These are phyloP conservation scores for Syzygium aqueum DNA, from an alignment of 345 rosid genomes.

Conservation along the genomic window DNA sequence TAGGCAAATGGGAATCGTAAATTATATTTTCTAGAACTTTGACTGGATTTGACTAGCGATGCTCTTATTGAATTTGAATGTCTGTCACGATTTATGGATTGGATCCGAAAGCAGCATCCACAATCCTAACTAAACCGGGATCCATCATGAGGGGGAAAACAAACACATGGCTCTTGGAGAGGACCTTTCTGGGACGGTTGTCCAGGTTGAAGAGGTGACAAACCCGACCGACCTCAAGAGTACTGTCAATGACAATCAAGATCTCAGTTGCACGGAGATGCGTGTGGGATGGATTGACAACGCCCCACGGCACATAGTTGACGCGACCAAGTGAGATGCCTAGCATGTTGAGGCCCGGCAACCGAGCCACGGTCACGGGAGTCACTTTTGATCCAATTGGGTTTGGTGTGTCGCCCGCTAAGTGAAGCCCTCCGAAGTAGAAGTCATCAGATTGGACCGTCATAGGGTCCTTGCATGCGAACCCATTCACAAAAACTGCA, in stretches of 20 bases:
- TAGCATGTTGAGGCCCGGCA: conserved; percentile 6
- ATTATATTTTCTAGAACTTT: not conserved
- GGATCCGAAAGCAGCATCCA: not conserved
- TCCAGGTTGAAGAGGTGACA: conserved; percentile 7
- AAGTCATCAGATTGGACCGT: not conserved
- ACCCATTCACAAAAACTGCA: not conserved
- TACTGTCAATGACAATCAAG: conserved; percentile 6
- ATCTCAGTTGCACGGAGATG: conserved; percentile 8
- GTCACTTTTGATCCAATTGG: conserved; percentile 7
- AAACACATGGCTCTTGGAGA: conserved; percentile 9
- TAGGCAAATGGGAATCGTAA: too few relatives aligned
- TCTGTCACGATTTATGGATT: not conserved
- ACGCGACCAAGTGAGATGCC: conserved; percentile 6
- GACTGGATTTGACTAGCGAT: not conserved
- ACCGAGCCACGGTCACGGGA: not conserved
- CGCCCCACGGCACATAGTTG: not conserved
- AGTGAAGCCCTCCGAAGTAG: conserved; percentile 6
- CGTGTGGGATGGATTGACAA: not conserved
- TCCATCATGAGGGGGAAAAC: not conserved
- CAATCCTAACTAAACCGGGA: conserved; percentile 1
- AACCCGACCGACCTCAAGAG: conserved; percentile 4
- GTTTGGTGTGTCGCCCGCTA: not conserved
- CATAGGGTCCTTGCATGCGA: not conserved
- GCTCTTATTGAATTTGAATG: conserved; percentile 5
- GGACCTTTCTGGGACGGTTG: conserved; percentile 5